phyloP scores from a whole-genome alignment of 352 stramenopile genomes.

The Globisporangium spiculum region DNA sequence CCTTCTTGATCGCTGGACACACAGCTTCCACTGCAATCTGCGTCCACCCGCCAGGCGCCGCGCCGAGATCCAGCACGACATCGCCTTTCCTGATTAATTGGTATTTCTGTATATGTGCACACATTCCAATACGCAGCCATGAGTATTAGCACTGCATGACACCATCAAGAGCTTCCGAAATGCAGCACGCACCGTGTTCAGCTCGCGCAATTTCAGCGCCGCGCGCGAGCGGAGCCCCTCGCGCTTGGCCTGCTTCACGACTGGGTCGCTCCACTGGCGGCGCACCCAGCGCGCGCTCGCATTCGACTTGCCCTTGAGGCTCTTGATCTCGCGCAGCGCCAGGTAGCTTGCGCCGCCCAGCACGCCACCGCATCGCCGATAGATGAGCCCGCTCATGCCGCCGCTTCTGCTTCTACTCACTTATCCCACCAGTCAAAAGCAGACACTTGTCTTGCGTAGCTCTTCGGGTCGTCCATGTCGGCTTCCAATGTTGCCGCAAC shows the following conservation, averaged over 20 bases:
- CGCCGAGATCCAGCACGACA: slow-evolving; percentile 79
- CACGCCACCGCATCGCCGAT: slow-evolving; percentile 14
- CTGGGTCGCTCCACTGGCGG: slow-evolving; percentile 80
- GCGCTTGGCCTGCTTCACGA: slow-evolving; percentile 84
- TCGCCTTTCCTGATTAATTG: slow-evolving; percentile 64
- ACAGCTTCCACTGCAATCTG: slow-evolving; percentile 70
- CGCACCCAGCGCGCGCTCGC: slow-evolving; percentile 82
- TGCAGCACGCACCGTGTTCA: slow-evolving; percentile 50
- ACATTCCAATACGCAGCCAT: slow-evolving; percentile 1
- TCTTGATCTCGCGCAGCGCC: slow-evolving; percentile 54
- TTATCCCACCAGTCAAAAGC: slow-evolving; percentile 3
- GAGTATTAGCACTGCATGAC: neutral
- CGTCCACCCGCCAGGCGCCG: slow-evolving; percentile 81
- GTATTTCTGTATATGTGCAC: slow-evolving; percentile 40
- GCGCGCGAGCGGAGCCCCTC: slow-evolving; percentile 77
- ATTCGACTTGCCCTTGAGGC: slow-evolving; percentile 81
- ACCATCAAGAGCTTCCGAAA: neutral
- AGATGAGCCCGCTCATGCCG: slow-evolving; percentile 25
- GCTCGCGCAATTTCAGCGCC: slow-evolving; percentile 80
- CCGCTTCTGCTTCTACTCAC: neutral
- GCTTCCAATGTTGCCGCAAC: neutral
- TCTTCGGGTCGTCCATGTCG: neutral
- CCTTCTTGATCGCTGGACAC: slow-evolving; percentile 13
- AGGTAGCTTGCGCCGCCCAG: slow-evolving; percentile 11
- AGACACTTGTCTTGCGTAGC: neutral